A percentile compares a stretch with the other conserved stretches of the same genome.
phyloP scores from a whole-genome alignment of 352 stramenopile species.

The Pythium rhizo-oryzae region DNA sequence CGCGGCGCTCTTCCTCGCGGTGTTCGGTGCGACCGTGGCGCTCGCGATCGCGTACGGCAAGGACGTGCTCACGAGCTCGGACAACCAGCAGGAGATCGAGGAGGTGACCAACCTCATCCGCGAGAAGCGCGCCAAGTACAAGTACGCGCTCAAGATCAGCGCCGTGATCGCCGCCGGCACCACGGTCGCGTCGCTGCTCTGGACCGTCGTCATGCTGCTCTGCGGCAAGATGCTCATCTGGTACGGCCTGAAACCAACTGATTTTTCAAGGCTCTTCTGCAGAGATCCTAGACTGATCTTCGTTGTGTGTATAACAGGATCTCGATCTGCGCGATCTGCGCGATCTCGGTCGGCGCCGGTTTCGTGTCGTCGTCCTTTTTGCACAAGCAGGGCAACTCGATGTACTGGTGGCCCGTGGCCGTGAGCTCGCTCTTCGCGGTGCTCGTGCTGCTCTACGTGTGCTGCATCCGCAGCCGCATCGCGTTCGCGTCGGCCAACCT shows the following conservation, averaged over 20 bases:
- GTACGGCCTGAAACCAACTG: slow-evolving; percentile 20
- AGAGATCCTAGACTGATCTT: background rate
- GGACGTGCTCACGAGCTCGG: slow-evolving; percentile 35
- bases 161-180: slow-evolving; percentile 45
- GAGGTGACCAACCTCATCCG: slow-evolving; percentile 52
- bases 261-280: too few relatives aligned
- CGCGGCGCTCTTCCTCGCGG: slow-evolving; percentile 53
- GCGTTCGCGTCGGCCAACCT: slow-evolving; percentile 87
- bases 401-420: slow-evolving; percentile 57
- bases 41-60: slow-evolving; percentile 64
- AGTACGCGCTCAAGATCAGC: slow-evolving; percentile 54
- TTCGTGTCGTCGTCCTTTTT: slow-evolving; percentile 44
- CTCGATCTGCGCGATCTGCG: slow-evolving; percentile 43
- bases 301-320: slow-evolving; percentile 27
- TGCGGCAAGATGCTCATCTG: slow-evolving; percentile 69
- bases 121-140: slow-evolving; percentile 58
- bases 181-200: slow-evolving; percentile 44
- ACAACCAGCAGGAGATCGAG: slow-evolving; percentile 42
- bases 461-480: slow-evolving; percentile 55
- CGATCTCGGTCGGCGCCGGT: slow-evolving; percentile 43
- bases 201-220: slow-evolving; percentile 56
- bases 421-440: slow-evolving; percentile 42
- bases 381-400: slow-evolving; percentile 38
- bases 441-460: slow-evolving; percentile 58
- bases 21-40: slow-evolving; percentile 35